A percentile compares a stretch with the other conserved stretches of the same genome.
These are phyloP conservation scores for Dicorynia guianensis DNA, from an alignment of 306 rosid genomes.

Conservation along the genomic window DNA sequence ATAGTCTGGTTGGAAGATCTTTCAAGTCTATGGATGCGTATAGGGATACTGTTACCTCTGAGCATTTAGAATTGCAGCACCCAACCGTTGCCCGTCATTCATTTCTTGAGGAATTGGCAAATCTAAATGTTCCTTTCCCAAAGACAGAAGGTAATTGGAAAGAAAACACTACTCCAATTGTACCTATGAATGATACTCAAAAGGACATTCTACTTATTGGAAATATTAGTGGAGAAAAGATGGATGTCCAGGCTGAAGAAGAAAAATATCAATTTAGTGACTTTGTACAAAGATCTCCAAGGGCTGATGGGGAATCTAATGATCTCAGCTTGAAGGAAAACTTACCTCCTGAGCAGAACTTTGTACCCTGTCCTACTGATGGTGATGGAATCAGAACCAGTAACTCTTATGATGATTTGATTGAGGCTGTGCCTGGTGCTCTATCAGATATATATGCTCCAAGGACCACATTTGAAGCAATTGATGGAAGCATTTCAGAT, in stretches of 20 bases:
- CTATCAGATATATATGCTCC: conserved; percentile 50
- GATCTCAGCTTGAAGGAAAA: conserved; percentile 51
- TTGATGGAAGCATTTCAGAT: conserved; percentile 41
- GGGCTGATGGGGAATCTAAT: conserved; percentile 52
- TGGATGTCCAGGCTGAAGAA: conserved; percentile 45
- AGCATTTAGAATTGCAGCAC: conserved; percentile 47
- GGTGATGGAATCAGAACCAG: conserved; percentile 45
- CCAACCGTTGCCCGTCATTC: conserved; percentile 43
- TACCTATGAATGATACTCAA: conserved; percentile 44
- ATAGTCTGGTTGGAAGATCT: conserved; percentile 47
- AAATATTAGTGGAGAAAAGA: conserved; percentile 43
- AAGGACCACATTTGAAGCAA: conserved; percentile 52
- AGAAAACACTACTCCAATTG: conserved; percentile 44
- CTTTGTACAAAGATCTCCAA: conserved; percentile 42
- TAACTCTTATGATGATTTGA: conserved; percentile 55
- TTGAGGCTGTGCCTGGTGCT: conserved; percentile 49
- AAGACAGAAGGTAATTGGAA: conserved; percentile 44
- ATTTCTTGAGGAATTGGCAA: conserved; percentile 39
- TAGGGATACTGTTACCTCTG: conserved; percentile 41
- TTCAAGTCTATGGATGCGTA: conserved; percentile 45
- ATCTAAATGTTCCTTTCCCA: conserved; percentile 49
- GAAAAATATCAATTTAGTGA: conserved; percentile 48
- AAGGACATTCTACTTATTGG: conserved; percentile 48
- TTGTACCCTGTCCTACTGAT: conserved; percentile 41
- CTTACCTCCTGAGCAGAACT: conserved; percentile 47